Evolutionary conservation across 169 alveolate genomes (phyloP).

Genomic region (Eimeria praecox): DNA sequence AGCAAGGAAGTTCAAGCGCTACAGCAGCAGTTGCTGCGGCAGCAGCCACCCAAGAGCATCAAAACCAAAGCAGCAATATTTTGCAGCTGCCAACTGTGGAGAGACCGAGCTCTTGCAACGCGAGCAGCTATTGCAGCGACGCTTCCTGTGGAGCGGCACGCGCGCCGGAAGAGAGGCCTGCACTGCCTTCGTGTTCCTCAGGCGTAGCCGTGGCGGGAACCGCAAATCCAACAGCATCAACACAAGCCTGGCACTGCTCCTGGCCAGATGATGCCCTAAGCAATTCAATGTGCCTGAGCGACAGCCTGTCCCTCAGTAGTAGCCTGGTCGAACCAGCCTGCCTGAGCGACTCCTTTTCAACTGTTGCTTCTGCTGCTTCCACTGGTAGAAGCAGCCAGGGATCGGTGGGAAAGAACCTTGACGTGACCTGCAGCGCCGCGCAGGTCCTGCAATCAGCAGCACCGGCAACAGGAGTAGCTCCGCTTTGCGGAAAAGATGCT

Average conservation of each 20-base stretch:
- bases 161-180: neutral
- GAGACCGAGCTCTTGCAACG: neutral
- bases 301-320: constrained; percentile 38
- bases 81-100: constrained; percentile 9
- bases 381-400: constrained; percentile 52
- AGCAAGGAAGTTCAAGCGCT: neutral
- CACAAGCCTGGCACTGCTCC: constrained; percentile 36
- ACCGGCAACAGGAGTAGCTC: neutral
- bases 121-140: constrained; percentile 38
- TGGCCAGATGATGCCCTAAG: constrained; percentile 40
- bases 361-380: constrained; percentile 58
- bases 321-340: constrained; percentile 21
- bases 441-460: neutral
- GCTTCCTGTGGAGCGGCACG: neutral
- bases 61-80: neutral
- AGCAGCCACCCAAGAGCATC: constrained; percentile 1
- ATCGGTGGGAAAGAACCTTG: neutral
- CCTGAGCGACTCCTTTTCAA: constrained; percentile 41
- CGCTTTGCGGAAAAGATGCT: constrained; percentile 15
- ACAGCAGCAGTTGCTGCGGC: constrained; percentile 55
- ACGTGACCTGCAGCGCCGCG: neutral
- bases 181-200: neutral
- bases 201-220: neutral
- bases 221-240: constrained; percentile 3
- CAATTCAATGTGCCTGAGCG: neutral